Evolutionary conservation across 2,329 filamentous ascomycete species (phyloP), one percentile per base, ranked within the genome.

Genomic region (Colletotrichum sp.): DNA sequence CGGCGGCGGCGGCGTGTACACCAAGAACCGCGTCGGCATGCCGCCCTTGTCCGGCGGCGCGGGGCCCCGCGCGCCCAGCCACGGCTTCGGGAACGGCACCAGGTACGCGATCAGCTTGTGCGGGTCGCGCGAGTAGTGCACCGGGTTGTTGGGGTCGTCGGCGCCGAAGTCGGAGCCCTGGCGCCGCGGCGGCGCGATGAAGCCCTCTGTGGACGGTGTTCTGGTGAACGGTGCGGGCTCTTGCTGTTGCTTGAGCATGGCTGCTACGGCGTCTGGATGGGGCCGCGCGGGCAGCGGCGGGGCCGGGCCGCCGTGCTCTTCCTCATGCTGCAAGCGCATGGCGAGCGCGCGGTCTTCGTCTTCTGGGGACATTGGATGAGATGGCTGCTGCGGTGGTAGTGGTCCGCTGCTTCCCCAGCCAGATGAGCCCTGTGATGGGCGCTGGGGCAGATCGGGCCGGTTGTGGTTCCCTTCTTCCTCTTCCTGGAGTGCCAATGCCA

Each of bases 81-180:
- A 75, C 24, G 73, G 73, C 70, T 75, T 75, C 6, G 73, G 73
- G 43, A 75, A 75, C 32, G 73, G 73, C 9, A 73, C 73, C 32
- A 75, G 70, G 34, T 75, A 75, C 10, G 73, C 71, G 64, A 75
- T 75, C 32, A 75, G 73, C 64, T 75, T 75, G 32, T 75, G 73
- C 15, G 73, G 73, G 34, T 75, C 73, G 21, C 73, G 69, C 8
- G 57, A 18, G 70, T 75, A 75, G 43, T 75, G 73, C 5, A 75
- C 65, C 12, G 70, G 73, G 69, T 75, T 67, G 32, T 71, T 64
- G n/a, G 73, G 73, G 32, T 75, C 73, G 32, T 75, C 73, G 43
- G 34, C 66, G 69, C 73, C 73, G 21, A 75, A 75, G n/a, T 73
- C 69, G 7, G 69, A 68, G 26, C 64, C 73, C 21, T 64, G 63